These are phyloP conservation scores for Skeletonema tropicum DNA, from an alignment of 108 stramenopile species.

Conservation along the genomic window DNA sequence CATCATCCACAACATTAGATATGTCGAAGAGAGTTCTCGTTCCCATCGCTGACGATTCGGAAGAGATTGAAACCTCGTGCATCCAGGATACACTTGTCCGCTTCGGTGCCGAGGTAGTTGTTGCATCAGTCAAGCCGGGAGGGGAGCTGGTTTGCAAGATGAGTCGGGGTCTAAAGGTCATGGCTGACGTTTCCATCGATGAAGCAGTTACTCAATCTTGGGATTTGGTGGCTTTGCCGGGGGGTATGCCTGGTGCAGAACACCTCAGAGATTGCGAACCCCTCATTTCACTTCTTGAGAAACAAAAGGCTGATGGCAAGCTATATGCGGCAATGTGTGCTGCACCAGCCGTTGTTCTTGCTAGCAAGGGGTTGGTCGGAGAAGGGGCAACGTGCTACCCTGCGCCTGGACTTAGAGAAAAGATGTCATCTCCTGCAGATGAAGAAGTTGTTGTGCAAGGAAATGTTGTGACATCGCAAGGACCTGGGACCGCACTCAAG, in stretches of 20 bases:
- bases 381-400: conserved; percentile 92
- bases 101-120: conserved; percentile 90
- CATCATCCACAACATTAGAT: conserved; percentile 19
- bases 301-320: conserved; percentile 68
- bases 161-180: conserved; percentile 84
- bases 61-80: conserved; percentile 97
- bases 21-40: conserved; percentile 89
- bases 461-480: conserved; percentile 74
- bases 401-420: conserved; percentile 71
- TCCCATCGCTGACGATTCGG: conserved; percentile 94
- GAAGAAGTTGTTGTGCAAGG: conserved; percentile 75
- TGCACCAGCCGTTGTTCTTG: conserved; percentile 86
- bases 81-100: conserved; percentile 93
- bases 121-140: conserved; percentile 88
- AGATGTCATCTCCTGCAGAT: conserved; percentile 50
- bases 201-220: conserved; percentile 83
- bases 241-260: conserved; percentile 87
- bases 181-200: conserved; percentile 86
- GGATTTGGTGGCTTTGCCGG: conserved; percentile 85
- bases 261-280: conserved; percentile 74
- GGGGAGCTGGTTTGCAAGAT: conserved; percentile 82
- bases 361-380: conserved; percentile 67
- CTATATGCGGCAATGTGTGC: conserved; percentile 87
- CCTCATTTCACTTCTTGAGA: conserved; percentile 70
- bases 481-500: conserved; percentile 77